Evolutionary conservation across 768 basidiomycete genomes (phyloP).

Genomic region (Podaxis mareebaensis): DNA sequence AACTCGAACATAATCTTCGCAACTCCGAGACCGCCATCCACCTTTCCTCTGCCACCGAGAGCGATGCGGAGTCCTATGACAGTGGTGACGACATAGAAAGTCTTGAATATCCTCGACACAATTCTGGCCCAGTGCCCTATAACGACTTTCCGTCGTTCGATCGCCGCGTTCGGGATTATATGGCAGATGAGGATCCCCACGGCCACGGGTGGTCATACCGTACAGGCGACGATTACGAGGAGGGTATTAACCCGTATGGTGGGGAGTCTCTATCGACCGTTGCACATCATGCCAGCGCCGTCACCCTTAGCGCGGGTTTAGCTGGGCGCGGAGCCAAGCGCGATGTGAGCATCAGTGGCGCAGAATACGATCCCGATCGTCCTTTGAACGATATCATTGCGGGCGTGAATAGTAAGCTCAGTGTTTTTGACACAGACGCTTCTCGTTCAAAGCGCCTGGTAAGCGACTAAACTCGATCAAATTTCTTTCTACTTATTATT

Average conservation of each 20-base stretch:
- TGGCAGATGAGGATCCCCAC: constrained; percentile 50
- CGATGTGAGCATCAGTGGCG: constrained; percentile 66
- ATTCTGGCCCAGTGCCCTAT: constrained; percentile 56
- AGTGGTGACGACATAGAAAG: constrained; percentile 41
- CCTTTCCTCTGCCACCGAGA: constrained; percentile 53
- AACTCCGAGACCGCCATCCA: constrained; percentile 72
- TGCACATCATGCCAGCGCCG: constrained; percentile 86
- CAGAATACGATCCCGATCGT: constrained; percentile 85
- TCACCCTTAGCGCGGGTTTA: constrained; percentile 85
- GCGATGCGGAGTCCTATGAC: constrained; percentile 24
- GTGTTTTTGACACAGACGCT: constrained; percentile 48
- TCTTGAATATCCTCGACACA: constrained; percentile 74
- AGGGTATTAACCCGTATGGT: constrained; percentile 65
- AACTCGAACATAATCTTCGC: constrained; percentile 78
- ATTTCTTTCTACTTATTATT: constrained; percentile 9
- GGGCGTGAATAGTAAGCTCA: constrained; percentile 55
- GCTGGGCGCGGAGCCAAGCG: constrained; percentile 50
- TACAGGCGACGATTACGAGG: constrained; percentile 55
- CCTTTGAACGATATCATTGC: constrained; percentile 74
- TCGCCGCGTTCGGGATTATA: constrained; percentile 53
- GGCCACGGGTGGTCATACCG: constrained; percentile 60
- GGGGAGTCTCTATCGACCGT: constrained; percentile 78
- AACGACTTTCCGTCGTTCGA: constrained; percentile 64
- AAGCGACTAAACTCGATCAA: constrained; percentile 21
- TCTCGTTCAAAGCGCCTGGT: constrained; percentile 53